Percentiles rank a stretch among this genome's conserved stretches.
phyloP scores from a whole-genome alignment of 2,329 filamentous ascomycete species.

The Colletotrichum falcatum region DNA sequence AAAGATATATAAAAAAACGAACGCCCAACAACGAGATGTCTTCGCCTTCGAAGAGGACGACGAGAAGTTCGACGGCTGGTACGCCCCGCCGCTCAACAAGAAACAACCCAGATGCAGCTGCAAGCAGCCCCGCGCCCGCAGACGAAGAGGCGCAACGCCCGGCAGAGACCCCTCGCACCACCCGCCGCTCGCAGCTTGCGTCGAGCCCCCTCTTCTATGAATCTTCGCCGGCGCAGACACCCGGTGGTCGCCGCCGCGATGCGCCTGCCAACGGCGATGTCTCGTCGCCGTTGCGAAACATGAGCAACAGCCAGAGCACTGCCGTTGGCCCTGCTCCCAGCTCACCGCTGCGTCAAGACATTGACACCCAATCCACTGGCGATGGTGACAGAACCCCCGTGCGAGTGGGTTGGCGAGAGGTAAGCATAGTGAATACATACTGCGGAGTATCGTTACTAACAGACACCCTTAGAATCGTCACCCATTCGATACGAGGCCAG shows the following conservation, averaged over 20 bases:
- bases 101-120: constrained; percentile 45
- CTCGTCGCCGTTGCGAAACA: constrained; percentile 68
- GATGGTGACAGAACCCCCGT: constrained; percentile 75
- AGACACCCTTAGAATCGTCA: constrained; percentile 77
- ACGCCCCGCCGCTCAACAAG: constrained; percentile 52
- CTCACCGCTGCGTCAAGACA: constrained; percentile 70
- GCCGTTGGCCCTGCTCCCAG: constrained; percentile 59
- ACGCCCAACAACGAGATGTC: constrained; percentile 51
- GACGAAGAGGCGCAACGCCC: constrained; percentile 36
- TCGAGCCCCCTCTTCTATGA: constrained; percentile 88
- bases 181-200: constrained; percentile 64
- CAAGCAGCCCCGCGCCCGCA: constrained; percentile 58
- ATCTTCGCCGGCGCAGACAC: constrained; percentile 56
- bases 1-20: neutral
- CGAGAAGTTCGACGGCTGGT: constrained; percentile 64
- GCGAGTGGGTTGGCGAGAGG: constrained; percentile 74
- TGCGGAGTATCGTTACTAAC: neutral
- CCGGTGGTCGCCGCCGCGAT: constrained; percentile 44
- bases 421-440: constrained; percentile 52
- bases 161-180: constrained; percentile 58
- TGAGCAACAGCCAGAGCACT: constrained; percentile 68
- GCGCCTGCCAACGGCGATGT: constrained; percentile 52
- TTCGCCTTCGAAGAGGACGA: constrained; percentile 59
- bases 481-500: constrained; percentile 92
- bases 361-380: constrained; percentile 64